Base-by-base conservation (phyloP, 2,329 filamentous ascomycete species). In the Xylariaceae sp. region DNA sequence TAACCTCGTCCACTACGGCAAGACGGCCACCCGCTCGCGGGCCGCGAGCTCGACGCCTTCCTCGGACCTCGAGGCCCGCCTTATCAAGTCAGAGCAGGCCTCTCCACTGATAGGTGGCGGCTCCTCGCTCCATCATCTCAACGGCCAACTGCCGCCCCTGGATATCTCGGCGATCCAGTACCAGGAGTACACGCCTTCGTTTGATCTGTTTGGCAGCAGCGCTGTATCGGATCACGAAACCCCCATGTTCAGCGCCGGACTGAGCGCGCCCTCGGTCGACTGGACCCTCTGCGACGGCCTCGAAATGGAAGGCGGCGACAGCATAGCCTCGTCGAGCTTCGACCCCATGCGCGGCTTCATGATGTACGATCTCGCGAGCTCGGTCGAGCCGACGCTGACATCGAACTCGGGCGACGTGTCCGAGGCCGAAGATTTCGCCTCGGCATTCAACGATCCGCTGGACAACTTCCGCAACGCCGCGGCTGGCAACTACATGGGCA, bases 381-480 rank as follows among this genome's bases (percentile, higher is more conserved):
- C 53, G 76, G 80, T 53, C 71, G 87, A 67, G 81, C 83, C 62
- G 77, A 82, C 68, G 78, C 78, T 54, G 47, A 82, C 81, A 1
- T 84, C 83, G 8, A 87, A 83, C 7, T 88, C 85, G 10, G 85
- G 85, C 42, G 85, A 88, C 61, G 84, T 87, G 7, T 88, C 85
- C 8, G 85, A 88, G 69, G 83, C 84, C 4, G 86, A 88, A 62
- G 85, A 88, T 64, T 80, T 80, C 53, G 71, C 75, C 23, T 73
- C 74, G 18, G 72, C 76, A 47, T 74, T 75, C 56, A 74, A 78
- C 34, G 75, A 76, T 74, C 78, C 63, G 75, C 78, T 63, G 39
- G 80, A 81, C 62, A 76, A 79, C 52, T 80, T 80, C 62, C 74
- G 80, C 58, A 77, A 78, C 54, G 79, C 76, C 59, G 74, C 76